Evolutionary conservation across 352 stramenopile genomes (phyloP).

Genomic region (Pythium folliculosum): DNA sequence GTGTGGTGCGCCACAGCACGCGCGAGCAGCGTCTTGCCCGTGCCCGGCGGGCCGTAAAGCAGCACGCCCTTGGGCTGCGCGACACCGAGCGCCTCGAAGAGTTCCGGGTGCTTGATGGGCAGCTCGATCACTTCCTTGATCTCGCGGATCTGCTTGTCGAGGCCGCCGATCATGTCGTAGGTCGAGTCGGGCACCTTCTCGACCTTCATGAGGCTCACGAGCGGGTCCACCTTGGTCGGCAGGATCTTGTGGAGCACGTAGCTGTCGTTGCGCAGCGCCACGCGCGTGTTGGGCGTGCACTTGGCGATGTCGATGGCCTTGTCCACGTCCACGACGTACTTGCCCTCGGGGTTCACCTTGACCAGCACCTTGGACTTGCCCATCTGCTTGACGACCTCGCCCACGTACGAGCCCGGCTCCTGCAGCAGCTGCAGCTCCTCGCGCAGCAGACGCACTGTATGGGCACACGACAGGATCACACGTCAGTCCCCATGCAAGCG

Average conservation of each 20-base stretch:
- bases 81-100: slow-evolving; percentile 99
- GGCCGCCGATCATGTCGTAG: slow-evolving; percentile 99
- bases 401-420: slow-evolving; percentile 98
- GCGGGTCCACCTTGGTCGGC: slow-evolving; percentile 96
- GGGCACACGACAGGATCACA: not conserved
- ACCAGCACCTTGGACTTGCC: slow-evolving; percentile 99
- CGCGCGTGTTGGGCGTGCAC: slow-evolving; percentile 98
- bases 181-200: slow-evolving; percentile 99
- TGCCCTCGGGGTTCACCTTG: slow-evolving; percentile 98
- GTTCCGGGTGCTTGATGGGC: slow-evolving; percentile 98
- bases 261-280: slow-evolving; percentile 98
- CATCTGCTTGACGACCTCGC: slow-evolving; percentile 99
- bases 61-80: slow-evolving; percentile 98
- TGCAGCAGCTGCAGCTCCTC: slow-evolving; percentile 99
- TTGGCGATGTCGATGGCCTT: slow-evolving; percentile 96
- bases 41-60: slow-evolving; percentile 98
- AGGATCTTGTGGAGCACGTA: slow-evolving; percentile 99
- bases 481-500: not conserved
- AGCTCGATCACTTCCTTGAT: slow-evolving; percentile 97
- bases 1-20: slow-evolving; percentile 98
- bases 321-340: slow-evolving; percentile 99
- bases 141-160: slow-evolving; percentile 99
- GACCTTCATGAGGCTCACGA: slow-evolving; percentile 95
- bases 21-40: slow-evolving; percentile 98
- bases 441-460: slow-evolving; percentile 93